Percentiles rank a stretch among this genome's conserved stretches.
phyloP scores from a whole-genome alignment of 2,329 filamentous ascomycete genomes.

The Calonectria multiphialidica region DNA sequence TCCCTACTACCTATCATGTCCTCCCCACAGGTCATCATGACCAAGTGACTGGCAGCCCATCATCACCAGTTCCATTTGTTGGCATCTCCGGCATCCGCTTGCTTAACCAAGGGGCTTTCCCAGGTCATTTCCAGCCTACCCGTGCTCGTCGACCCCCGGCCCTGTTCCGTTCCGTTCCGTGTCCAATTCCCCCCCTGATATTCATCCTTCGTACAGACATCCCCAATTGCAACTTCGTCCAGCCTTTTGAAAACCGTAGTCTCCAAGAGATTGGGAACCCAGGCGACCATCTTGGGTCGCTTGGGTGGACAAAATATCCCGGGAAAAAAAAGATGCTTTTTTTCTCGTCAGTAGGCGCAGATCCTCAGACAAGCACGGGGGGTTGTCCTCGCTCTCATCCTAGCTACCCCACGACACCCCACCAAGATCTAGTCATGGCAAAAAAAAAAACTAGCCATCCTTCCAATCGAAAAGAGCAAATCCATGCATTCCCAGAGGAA shows the following conservation, averaged over 20 bases:
- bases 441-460: background rate
- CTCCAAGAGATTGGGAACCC: background rate
- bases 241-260: background rate
- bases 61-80: background rate
- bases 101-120: background rate
- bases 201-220: constrained; percentile 3
- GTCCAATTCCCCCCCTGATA: background rate
- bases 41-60: background rate
- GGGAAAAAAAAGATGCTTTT: background rate
- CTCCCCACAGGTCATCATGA: background rate
- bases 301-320: background rate
- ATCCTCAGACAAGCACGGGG: background rate
- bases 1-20: background rate
- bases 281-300: background rate
- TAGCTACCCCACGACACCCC: constrained; percentile 2
- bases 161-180: constrained; percentile 8
- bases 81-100: background rate
- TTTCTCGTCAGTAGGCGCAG: background rate
- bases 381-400: background rate
- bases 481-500: background rate
- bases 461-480: constrained; percentile 9
- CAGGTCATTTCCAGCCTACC: background rate
- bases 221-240: background rate
- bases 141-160: background rate
- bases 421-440: background rate